Conservation (phyloP, 345 rosid genomes). For the Lepidium didymum region DNA sequence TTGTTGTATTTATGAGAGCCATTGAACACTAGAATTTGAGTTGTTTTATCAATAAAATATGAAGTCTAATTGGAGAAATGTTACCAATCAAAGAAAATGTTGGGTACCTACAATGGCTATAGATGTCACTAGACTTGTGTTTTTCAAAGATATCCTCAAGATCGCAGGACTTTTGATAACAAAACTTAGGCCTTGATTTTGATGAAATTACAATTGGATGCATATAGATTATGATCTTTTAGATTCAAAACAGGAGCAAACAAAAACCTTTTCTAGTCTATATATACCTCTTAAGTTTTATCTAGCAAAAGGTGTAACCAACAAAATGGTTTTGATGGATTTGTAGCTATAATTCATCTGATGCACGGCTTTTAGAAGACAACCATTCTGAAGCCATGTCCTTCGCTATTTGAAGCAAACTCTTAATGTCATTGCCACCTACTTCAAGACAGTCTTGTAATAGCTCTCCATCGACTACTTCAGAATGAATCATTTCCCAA, state of each 20-base stretch:
- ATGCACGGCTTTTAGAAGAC: conserved; percentile 23
- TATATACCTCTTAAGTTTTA: neutral
- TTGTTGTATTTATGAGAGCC: conserved; percentile 21
- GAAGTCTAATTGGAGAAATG: neutral
- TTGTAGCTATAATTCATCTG: conserved; percentile 32
- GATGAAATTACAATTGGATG: conserved; percentile 1
- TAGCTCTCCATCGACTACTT: conserved; percentile 59
- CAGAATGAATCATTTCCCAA: conserved; percentile 50
- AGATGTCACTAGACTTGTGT: conserved; percentile 10
- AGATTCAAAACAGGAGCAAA: neutral
- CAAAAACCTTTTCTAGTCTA: conserved; percentile 1
- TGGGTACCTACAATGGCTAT: neutral
- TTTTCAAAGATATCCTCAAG: neutral
- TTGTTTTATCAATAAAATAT: conserved; percentile 5
- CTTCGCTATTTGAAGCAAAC: conserved; percentile 49
- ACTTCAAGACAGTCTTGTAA: conserved; percentile 69
- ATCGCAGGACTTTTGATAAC: neutral
- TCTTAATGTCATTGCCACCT: conserved; percentile 58
- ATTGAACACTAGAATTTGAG: neutral
- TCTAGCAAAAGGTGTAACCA: neutral
- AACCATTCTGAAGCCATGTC: conserved; percentile 38
- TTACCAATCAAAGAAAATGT: conserved; percentile 8
- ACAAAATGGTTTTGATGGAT: neutral
- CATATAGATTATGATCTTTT: neutral
- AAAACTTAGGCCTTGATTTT: neutral